Conservation (phyloP, 1,284 basidiomycete genomes). For the Ganoderma leucocontextum region DNA sequence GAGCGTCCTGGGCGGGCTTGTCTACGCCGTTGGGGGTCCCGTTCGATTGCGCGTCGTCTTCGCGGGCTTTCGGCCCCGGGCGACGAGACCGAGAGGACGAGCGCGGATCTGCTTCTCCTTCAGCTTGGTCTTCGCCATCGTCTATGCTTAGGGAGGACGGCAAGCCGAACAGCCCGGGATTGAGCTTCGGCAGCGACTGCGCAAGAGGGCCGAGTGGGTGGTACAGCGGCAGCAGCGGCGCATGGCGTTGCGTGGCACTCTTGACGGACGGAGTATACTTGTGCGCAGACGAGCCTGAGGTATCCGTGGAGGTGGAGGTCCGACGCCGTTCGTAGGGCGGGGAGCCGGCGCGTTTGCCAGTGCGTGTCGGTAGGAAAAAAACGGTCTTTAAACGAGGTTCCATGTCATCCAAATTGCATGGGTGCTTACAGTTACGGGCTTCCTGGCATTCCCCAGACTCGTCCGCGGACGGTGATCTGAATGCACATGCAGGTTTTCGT, state of each 20-base stretch:
- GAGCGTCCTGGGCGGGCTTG: constrained; percentile 25
- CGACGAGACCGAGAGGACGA: constrained; percentile 58
- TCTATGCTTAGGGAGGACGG: constrained; percentile 44
- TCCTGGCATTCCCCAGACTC: constrained; percentile 30
- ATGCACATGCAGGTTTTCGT: constrained; percentile 24
- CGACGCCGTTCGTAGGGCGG: constrained; percentile 28
- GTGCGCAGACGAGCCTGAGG: constrained; percentile 15
- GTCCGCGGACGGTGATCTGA: constrained; percentile 28
- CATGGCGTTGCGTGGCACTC: constrained; percentile 38
- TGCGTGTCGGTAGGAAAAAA: constrained; percentile 16
- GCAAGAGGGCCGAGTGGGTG: constrained; percentile 73
- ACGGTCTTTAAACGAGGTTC: constrained; percentile 27
- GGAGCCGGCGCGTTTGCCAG: constrained; percentile 22
- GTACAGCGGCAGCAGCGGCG: constrained; percentile 70
- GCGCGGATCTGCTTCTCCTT: constrained; percentile 50
- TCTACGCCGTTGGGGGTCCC: constrained; percentile 23
- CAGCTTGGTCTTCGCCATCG: constrained; percentile 41
- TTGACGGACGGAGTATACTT: constrained; percentile 12
- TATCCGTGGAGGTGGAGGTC: constrained; percentile 20
- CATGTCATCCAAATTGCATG: constrained; percentile 30
- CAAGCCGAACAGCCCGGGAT: constrained; percentile 61
- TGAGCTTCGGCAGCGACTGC: constrained; percentile 70
- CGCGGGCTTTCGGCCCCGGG: constrained; percentile 59
- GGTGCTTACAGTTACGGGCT: constrained; percentile 26
- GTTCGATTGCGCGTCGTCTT: constrained; percentile 39